These are phyloP conservation scores for Triangularia verruculosa DNA, from an alignment of 2,329 filamentous ascomycete genomes.

Conservation along the genomic window DNA sequence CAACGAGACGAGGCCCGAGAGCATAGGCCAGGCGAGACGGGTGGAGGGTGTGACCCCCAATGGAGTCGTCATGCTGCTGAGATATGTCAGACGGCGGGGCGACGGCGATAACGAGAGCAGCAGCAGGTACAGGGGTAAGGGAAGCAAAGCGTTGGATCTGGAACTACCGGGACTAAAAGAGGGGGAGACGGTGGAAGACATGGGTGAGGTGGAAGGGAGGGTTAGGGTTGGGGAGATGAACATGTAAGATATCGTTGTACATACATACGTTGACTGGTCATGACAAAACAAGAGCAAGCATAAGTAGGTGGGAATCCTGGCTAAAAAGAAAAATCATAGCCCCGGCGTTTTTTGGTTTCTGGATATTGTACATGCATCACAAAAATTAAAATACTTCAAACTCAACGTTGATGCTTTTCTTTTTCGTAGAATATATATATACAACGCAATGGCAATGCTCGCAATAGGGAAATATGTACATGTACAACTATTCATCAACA, in stretches of 20 bases:
- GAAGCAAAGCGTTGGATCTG: conserved; percentile 14
- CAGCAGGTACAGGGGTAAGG: not conserved
- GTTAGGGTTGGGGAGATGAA: conserved; percentile 38
- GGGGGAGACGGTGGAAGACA: conserved; percentile 27
- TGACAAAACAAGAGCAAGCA: not conserved
- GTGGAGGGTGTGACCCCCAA: conserved; percentile 75
- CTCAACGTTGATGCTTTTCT: not conserved
- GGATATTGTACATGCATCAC: not conserved
- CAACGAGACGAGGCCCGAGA: conserved; percentile 71
- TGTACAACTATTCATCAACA: not conserved
- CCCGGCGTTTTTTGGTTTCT: not conserved
- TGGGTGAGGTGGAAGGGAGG: conserved; percentile 40
- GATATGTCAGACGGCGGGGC: conserved; percentile 47
- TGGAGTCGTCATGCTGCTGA: conserved; percentile 59
- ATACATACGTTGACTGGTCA: not conserved
- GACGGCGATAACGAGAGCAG: not conserved
- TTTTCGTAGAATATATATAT: too few relatives aligned
- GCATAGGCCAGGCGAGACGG: conserved; percentile 80
- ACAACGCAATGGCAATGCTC: not conserved
- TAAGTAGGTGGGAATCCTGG: not conserved
- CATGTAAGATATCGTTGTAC: conserved; percentile 2
- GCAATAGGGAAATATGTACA: not conserved
- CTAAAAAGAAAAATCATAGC: not conserved
- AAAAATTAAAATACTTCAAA: not conserved
- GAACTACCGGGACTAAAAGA: conserved; percentile 8